These are phyloP conservation scores for Lactarius pseudohatsudake DNA, from an alignment of 768 basidiomycete genomes.

Conservation along the genomic window DNA sequence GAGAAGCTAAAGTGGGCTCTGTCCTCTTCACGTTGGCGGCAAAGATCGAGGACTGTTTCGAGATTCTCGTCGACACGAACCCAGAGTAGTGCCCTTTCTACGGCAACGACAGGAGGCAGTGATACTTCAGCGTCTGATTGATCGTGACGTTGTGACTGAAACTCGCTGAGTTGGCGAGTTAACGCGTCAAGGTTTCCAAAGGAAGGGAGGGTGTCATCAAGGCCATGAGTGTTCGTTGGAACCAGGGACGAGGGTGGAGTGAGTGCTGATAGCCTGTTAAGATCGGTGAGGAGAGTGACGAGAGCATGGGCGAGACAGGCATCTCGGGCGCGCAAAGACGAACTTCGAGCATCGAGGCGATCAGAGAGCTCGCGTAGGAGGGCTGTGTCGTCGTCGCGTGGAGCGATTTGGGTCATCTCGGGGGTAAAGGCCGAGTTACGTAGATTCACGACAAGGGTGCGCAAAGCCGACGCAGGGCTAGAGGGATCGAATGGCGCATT, in stretches of 20 bases:
- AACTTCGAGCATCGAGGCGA: conserved; percentile 51
- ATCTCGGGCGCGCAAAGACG: conserved; percentile 48
- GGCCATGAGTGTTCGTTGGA: conserved; percentile 30
- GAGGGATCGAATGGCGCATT: conserved; percentile 34
- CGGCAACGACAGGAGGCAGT: conserved; percentile 27
- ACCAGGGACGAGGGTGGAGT: conserved; percentile 22
- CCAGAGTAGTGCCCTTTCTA: conserved; percentile 30
- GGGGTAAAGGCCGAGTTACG: conserved; percentile 47
- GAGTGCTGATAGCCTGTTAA: conserved; percentile 56
- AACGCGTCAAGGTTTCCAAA: conserved; percentile 30
- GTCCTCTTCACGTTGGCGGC: conserved; percentile 26
- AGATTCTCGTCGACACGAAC: conserved; percentile 25
- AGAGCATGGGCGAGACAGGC: conserved; percentile 66
- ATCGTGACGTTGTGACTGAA: conserved; percentile 24
- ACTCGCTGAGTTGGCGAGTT: conserved; percentile 27
- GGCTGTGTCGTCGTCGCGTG: conserved; percentile 45
- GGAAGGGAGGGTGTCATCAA: conserved; percentile 32
- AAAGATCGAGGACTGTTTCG: conserved; percentile 28
- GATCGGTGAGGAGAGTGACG: conserved; percentile 64
- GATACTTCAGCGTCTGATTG: conserved; percentile 14
- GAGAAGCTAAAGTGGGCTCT: conserved; percentile 4
- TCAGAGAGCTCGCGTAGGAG: conserved; percentile 59
- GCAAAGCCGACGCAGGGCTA: conserved; percentile 48
- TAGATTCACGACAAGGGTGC: conserved; percentile 62
- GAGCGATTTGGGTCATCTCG: conserved; percentile 48